phyloP scores from a whole-genome alignment of 306 rosid species.

The Vachellia collinsii region DNA sequence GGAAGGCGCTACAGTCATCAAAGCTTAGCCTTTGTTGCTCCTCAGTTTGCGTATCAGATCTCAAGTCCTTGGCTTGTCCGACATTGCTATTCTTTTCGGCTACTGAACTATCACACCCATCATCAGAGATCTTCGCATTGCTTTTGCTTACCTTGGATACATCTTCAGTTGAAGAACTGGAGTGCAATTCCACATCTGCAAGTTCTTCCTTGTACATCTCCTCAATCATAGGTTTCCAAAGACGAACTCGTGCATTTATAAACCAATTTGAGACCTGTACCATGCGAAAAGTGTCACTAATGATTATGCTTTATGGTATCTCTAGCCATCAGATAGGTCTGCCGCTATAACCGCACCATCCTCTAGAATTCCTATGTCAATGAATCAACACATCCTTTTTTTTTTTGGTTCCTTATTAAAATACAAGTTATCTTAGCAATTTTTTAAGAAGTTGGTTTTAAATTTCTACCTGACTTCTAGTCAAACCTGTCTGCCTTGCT shows the following conservation, averaged over 20 bases:
- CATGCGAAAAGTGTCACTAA: constrained; percentile 18
- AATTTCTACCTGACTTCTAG: constrained; percentile 78
- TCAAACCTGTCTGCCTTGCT: constrained; percentile 84
- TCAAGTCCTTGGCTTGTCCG: constrained; percentile 56
- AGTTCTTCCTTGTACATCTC: constrained; percentile 87
- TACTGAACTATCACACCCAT: constrained; percentile 49
- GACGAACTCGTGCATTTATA: constrained; percentile 85
- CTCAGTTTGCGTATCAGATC: constrained; percentile 48
- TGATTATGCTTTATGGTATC: neutral
- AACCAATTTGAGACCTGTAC: constrained; percentile 88
- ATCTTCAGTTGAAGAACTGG: constrained; percentile 71
- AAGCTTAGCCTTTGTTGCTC: constrained; percentile 54
- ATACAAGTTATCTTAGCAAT: neutral
- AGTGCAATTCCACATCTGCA: constrained; percentile 64
- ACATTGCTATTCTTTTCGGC: constrained; percentile 53
- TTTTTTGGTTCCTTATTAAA: neutral
- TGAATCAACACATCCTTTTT: neutral
- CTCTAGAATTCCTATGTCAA: neutral
- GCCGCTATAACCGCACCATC: neutral
- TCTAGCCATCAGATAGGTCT: neutral
- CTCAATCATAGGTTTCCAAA: constrained; percentile 94
- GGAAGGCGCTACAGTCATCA: constrained; percentile 50
- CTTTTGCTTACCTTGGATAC: constrained; percentile 55
- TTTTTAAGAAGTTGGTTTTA: neutral
- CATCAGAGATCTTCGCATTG: constrained; percentile 52